Evolutionary conservation across 805 yeast genomes (phyloP).

Genomic region (Wickerhamomyces sydowiorum): DNA sequence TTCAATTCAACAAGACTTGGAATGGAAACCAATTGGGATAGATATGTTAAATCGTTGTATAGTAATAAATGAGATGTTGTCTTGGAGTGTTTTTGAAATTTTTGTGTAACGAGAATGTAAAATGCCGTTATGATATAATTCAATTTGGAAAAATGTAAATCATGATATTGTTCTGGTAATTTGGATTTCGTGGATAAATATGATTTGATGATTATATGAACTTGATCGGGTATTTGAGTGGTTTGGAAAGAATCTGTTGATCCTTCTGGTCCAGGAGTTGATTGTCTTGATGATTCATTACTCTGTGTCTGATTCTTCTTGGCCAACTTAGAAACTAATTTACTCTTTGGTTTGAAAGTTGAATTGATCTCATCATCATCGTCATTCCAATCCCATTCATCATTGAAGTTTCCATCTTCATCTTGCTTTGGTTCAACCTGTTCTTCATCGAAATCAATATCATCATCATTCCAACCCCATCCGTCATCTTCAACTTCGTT

Average conservation of each 20-base stretch:
- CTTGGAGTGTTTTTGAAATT: constrained; percentile 3
- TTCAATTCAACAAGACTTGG: constrained; percentile 38
- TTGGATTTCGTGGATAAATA: constrained; percentile 8
- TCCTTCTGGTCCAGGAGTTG: constrained; percentile 3
- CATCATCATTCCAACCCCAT: constrained; percentile 14
- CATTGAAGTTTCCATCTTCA: constrained; percentile 4
- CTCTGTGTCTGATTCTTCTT: not conserved
- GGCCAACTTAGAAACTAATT: constrained; percentile 16
- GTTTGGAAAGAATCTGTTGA: constrained; percentile 1
- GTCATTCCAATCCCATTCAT: constrained; percentile 14
- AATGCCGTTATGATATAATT: constrained; percentile 11
- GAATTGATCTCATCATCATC: constrained; percentile 23
- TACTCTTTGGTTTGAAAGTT: constrained; percentile 6
- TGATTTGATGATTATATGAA: constrained; percentile 9
- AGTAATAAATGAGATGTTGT: constrained; percentile 5
- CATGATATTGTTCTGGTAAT: constrained; percentile 8
- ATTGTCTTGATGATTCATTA: constrained; percentile 7
- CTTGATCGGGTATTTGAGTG: constrained; percentile 10
- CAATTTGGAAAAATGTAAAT: constrained; percentile 10
- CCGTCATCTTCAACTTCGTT: constrained; percentile 4
- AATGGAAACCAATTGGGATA: constrained; percentile 2
- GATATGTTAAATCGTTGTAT: constrained; percentile 15
- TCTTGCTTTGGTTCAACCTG: constrained; percentile 3
- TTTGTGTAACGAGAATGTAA: constrained; percentile 13
- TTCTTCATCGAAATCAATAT: constrained; percentile 18